These are phyloP conservation scores for Sporodiniella umbellata DNA, from an alignment of 371 early-diverging fungal species.

Conservation along the genomic window DNA sequence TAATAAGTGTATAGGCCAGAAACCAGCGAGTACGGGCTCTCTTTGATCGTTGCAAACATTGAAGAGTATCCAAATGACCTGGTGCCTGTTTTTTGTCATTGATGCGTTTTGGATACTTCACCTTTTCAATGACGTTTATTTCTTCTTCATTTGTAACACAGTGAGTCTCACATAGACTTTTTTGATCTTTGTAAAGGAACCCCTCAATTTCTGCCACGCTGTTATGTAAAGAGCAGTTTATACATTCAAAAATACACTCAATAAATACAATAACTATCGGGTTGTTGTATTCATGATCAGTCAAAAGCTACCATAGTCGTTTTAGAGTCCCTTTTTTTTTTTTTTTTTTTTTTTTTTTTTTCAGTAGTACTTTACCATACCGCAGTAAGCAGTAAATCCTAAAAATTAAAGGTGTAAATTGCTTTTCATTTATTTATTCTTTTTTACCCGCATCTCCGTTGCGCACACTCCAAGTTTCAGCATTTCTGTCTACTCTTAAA, in stretches of 20 bases:
- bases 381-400: slow-evolving; percentile 47
- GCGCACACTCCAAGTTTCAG: slow-evolving; percentile 54
- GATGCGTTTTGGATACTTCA: too few relatives aligned
- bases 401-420: not conserved
- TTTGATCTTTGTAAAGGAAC: not conserved
- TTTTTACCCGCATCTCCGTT: slow-evolving; percentile 44
- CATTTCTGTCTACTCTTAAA: slow-evolving; percentile 46
- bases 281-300: slow-evolving; percentile 49
- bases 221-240: not conserved
- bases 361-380: slow-evolving; percentile 32
- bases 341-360: not conserved
- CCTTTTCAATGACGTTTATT: too few relatives aligned
- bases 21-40: slow-evolving; percentile 44
- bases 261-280: slow-evolving; percentile 37
- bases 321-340: not conserved
- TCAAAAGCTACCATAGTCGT: slow-evolving; percentile 22
- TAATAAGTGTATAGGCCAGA: slow-evolving; percentile 35
- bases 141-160: too few relatives aligned
- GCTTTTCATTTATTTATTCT: not conserved
- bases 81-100: too few relatives aligned
- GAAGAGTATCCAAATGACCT: too few relatives aligned
- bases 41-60: not conserved
- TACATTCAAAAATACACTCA: slow-evolving; percentile 26
- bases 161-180: slow-evolving; percentile 1
- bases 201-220: not conserved